These are phyloP conservation scores for Xylaria longipes DNA, from an alignment of 495 filamentous ascomycete genomes.

Conservation along the genomic window DNA sequence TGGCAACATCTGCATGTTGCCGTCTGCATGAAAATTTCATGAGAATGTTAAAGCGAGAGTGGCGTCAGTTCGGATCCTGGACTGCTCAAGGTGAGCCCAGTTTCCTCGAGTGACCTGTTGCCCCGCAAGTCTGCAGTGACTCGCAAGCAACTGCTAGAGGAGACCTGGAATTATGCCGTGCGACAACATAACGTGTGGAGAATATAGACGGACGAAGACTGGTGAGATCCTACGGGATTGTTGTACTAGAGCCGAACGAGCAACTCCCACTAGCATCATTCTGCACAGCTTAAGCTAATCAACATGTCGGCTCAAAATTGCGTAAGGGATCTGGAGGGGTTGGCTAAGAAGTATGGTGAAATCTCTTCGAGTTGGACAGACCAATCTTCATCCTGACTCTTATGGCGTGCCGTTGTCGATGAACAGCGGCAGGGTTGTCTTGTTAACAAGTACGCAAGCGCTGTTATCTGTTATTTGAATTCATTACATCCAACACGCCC, in stretches of 20 bases:
- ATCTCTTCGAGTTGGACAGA: neutral
- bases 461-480: conserved; percentile 6
- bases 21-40: conserved; percentile 38
- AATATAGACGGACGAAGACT: conserved; percentile 40
- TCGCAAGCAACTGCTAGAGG: conserved; percentile 37
- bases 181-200: conserved; percentile 41
- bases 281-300: conserved; percentile 31
- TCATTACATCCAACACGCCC: neutral
- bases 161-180: conserved; percentile 38
- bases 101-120: conserved; percentile 33
- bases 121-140: conserved; percentile 34
- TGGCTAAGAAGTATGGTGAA: conserved; percentile 28
- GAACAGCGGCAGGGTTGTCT: neutral
- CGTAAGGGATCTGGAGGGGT: conserved; percentile 32
- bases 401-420: neutral
- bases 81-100: conserved; percentile 37
- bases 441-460: neutral
- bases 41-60: conserved; percentile 28
- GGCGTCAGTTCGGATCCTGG: conserved; percentile 38
- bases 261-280: conserved; percentile 33
- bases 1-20: conserved; percentile 38
- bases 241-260: conserved; percentile 41
- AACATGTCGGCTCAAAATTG: conserved; percentile 6
- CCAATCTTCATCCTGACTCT: neutral
- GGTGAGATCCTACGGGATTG: conserved; percentile 36